Evolutionary conservation across 2,329 filamentous ascomycete genomes (phyloP).

Genomic region (Phialophora macrospora): DNA sequence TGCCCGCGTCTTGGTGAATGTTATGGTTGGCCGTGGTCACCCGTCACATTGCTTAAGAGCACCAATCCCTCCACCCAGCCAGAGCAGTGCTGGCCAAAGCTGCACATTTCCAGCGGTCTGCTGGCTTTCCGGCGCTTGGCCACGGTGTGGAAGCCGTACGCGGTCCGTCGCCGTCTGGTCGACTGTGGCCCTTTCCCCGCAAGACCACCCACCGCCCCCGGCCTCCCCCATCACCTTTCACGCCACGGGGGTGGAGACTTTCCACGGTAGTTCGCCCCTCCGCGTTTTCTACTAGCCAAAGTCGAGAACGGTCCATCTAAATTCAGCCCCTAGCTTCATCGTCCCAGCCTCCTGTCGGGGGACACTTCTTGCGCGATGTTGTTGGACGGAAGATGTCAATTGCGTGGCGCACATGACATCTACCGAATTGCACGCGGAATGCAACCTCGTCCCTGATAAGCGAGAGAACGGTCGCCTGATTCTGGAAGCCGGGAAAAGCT

Average conservation of each 20-base stretch:
- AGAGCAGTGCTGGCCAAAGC: neutral
- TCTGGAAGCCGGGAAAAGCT: neutral
- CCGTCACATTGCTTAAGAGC: neutral
- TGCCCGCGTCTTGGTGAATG: neutral
- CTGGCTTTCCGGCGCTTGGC: neutral
- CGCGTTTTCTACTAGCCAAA: neutral
- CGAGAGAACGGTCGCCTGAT: conserved; percentile 9
- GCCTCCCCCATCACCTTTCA: neutral
- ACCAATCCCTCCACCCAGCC: neutral
- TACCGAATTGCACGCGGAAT: conserved; percentile 3
- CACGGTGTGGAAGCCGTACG: conserved; percentile 6
- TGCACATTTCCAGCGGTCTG: neutral
- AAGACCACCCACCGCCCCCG: conserved; percentile 2
- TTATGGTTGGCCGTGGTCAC: neutral
- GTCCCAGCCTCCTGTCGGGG: neutral
- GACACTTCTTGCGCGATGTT: neutral
- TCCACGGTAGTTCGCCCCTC: neutral
- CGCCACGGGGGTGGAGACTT: conserved; percentile 8
- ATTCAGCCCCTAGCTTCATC: neutral
- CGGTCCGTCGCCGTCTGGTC: conserved; percentile 17
- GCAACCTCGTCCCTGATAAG: conserved; percentile 7
- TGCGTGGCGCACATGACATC: neutral
- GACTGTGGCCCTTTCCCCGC: conserved; percentile 20
- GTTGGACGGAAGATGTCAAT: neutral
- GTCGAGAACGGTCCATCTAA: conserved; percentile 1